Evolutionary conservation across 2,329 filamentous ascomycete species (phyloP).

Genomic region (Monilinia fructigena): DNA sequence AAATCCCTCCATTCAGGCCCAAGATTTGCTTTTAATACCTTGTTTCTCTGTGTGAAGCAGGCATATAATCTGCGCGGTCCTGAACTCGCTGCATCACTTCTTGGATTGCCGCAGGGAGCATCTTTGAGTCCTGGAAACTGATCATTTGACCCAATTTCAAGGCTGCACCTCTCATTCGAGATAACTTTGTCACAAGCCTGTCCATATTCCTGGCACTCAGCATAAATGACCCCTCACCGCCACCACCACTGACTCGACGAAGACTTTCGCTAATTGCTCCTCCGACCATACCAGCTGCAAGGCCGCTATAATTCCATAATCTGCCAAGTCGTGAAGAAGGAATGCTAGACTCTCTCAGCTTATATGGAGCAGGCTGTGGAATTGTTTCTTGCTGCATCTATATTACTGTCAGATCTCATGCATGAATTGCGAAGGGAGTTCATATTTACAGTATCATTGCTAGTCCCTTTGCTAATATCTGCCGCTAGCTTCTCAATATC

Average conservation of each 20-base stretch:
- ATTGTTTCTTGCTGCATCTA: conserved; percentile 31
- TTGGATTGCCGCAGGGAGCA: conserved; percentile 84
- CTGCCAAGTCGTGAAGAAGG: conserved; percentile 83
- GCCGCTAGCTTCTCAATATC: conserved; percentile 49
- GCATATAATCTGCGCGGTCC: conserved; percentile 98
- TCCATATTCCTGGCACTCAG: conserved; percentile 91
- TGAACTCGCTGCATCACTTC: conserved; percentile 91
- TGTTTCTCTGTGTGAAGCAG: conserved; percentile 89
- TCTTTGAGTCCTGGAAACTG: conserved; percentile 95
- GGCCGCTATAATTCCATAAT: conserved; percentile 90
- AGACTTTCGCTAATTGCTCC: conserved; percentile 85
- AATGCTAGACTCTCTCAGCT: conserved; percentile 84
- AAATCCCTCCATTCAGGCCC: conserved; percentile 81
- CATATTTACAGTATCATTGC: conserved; percentile 31
- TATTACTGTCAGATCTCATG: conserved; percentile 47
- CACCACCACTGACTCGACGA: conserved; percentile 72
- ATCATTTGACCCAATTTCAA: conserved; percentile 97
- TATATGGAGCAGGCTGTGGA: conserved; percentile 49
- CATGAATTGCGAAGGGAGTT: conserved; percentile 4
- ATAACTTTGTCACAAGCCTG: conserved; percentile 85
- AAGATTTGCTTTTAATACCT: conserved; percentile 75
- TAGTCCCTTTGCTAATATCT: conserved; percentile 44
- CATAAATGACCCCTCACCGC: conserved; percentile 72
- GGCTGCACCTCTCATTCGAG: conserved; percentile 94
- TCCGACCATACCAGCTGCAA: conserved; percentile 93